phyloP scores from a whole-genome alignment of 805 yeast genomes.

The Lachancea fermentati region DNA sequence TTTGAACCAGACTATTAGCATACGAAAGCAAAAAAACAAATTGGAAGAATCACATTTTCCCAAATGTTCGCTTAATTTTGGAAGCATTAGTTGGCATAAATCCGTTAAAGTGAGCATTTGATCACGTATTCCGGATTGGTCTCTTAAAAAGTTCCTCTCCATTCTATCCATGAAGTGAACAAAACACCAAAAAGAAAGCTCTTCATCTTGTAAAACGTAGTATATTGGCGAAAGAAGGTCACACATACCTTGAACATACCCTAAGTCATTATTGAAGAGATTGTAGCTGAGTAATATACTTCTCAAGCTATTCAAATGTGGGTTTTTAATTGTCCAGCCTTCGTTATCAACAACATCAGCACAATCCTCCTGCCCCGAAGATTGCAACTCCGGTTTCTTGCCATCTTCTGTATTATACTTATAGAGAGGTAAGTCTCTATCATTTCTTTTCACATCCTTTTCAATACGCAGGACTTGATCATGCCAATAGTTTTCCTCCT shows the following conservation, averaged over 20 bases:
- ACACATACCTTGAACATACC: conserved; percentile 98
- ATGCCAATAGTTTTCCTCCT: conserved; percentile 65
- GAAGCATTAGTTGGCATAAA: conserved; percentile 84
- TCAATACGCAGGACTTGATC: conserved; percentile 89
- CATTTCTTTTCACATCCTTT: conserved; percentile 90
- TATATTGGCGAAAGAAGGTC: conserved; percentile 87
- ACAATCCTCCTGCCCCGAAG: conserved; percentile 30
- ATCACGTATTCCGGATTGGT: conserved; percentile 86
- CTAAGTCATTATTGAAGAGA: conserved; percentile 74
- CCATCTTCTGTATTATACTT: conserved; percentile 36
- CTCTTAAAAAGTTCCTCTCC: conserved; percentile 90
- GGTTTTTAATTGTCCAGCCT: conserved; percentile 61
- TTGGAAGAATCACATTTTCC: conserved; percentile 85
- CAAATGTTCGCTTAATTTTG: conserved; percentile 74
- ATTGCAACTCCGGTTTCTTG: conserved; percentile 30
- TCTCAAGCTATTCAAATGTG: conserved; percentile 64
- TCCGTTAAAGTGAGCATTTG: conserved; percentile 83
- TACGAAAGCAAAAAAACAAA: conserved; percentile 87
- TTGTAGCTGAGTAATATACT: conserved; percentile 83
- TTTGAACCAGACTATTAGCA: conserved; percentile 93
- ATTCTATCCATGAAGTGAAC: conserved; percentile 83
- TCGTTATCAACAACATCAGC: conserved; percentile 39
- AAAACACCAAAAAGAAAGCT: conserved; percentile 84
- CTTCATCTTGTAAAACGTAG: conserved; percentile 59
- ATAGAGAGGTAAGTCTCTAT: conserved; percentile 67